These are phyloP conservation scores for Puccinia sorghi DNA, from an alignment of 1,284 basidiomycete species.

Conservation along the genomic window DNA sequence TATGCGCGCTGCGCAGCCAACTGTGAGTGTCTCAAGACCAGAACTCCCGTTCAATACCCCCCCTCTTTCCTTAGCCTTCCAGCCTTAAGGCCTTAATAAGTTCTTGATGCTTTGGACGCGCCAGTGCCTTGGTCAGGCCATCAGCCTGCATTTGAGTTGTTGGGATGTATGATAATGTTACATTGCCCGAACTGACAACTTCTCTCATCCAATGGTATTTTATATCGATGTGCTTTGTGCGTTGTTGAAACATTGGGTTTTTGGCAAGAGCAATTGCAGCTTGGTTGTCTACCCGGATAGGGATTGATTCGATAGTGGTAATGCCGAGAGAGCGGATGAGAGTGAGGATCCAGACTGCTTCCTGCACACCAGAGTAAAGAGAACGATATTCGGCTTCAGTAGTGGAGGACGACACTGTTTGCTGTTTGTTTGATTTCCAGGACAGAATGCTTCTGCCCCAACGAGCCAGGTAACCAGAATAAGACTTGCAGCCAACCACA, in stretches of 20 bases:
- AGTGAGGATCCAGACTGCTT: constrained; percentile 3
- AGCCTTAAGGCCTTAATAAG: too few relatives aligned
- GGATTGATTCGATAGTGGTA: background rate
- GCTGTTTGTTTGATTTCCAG: constrained; percentile 13
- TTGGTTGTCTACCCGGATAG: background rate
- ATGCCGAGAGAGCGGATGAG: background rate
- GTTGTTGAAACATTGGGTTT: background rate
- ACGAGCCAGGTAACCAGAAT: background rate
- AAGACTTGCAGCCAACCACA: background rate
- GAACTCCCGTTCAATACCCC: too few relatives aligned
- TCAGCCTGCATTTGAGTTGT: constrained; percentile 3
- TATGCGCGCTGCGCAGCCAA: too few relatives aligned
- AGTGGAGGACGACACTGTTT: constrained; percentile 4
- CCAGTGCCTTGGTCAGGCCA: background rate
- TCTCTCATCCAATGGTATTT: constrained; percentile 1
- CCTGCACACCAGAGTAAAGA: background rate
- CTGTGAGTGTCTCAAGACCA: too few relatives aligned
- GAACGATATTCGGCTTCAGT: constrained; percentile 20
- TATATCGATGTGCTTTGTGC: constrained; percentile 11
- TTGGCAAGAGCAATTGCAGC: background rate
- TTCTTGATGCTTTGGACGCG: background rate
- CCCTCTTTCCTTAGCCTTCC: background rate
- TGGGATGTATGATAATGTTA: background rate
- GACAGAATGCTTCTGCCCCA: background rate
- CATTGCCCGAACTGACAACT: background rate